Percentiles rank a stretch among this genome's conserved stretches.
phyloP scores from a whole-genome alignment of 805 yeast species.

The Candida chauliodis region DNA sequence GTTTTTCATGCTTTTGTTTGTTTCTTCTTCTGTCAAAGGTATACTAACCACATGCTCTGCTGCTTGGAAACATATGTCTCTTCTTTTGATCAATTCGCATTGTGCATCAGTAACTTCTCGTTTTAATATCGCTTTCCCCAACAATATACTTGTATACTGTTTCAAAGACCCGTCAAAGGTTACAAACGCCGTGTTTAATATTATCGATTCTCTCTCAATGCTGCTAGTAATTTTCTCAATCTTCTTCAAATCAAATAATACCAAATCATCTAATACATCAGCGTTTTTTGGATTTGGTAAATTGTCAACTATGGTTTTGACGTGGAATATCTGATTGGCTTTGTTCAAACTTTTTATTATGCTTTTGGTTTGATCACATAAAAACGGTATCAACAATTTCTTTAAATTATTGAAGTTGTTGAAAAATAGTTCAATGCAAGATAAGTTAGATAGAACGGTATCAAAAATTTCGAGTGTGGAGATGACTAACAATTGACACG shows the following conservation, averaged over 20 bases:
- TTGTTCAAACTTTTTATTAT: conserved; percentile 24
- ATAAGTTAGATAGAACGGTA: conserved; percentile 20
- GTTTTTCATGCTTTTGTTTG: conserved; percentile 18
- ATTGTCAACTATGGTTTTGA: conserved; percentile 31
- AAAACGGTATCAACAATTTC: conserved; percentile 34
- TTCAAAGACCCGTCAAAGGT: conserved; percentile 33
- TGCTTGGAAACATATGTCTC: conserved; percentile 39
- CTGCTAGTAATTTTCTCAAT: conserved; percentile 38
- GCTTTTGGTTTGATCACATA: conserved; percentile 28
- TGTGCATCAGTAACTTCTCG: conserved; percentile 23
- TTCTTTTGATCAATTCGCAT: conserved; percentile 32
- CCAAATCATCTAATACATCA: conserved; percentile 20
- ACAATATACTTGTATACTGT: conserved; percentile 33
- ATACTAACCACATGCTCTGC: conserved; percentile 41
- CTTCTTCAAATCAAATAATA: conserved; percentile 27
- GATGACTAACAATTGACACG: conserved; percentile 17
- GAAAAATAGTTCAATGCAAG: conserved; percentile 38
- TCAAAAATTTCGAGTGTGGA: conserved; percentile 17
- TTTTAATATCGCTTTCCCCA: conserved; percentile 40
- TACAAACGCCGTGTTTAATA: conserved; percentile 25
- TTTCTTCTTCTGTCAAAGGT: conserved; percentile 32
- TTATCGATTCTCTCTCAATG: conserved; percentile 29
- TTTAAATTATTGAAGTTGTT: conserved; percentile 34
- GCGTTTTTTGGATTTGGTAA: conserved; percentile 17
- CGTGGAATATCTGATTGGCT: conserved; percentile 22